Evolutionary conservation across 257 asterid genomes (phyloP).

Genomic region (Galeopsis tetrahit): DNA sequence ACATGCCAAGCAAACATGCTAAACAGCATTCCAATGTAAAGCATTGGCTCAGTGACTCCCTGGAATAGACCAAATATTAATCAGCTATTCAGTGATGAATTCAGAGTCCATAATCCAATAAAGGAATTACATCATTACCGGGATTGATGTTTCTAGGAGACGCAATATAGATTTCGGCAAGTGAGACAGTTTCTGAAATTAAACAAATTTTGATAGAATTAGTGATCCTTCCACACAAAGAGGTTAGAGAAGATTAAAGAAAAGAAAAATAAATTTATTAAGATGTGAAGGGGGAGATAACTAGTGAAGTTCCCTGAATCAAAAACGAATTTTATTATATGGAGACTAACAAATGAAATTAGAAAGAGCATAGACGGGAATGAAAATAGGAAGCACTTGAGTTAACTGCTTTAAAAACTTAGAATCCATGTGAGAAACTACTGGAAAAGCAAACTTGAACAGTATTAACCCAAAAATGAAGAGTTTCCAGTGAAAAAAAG

Average conservation of each 20-base stretch:
- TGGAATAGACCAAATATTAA: slow-evolving; percentile 43
- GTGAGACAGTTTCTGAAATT: slow-evolving; percentile 84
- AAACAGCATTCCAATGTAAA: slow-evolving; percentile 95
- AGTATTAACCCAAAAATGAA: slow-evolving; percentile 6
- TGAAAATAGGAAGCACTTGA: slow-evolving; percentile 10
- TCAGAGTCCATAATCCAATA: background rate
- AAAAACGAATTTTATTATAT: slow-evolving; percentile 5
- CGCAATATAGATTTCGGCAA: slow-evolving; percentile 86
- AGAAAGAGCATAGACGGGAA: slow-evolving; percentile 14
- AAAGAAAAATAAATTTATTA: background rate
- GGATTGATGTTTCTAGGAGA: slow-evolving; percentile 84
- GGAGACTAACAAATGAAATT: background rate
- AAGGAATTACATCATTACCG: slow-evolving; percentile 54
- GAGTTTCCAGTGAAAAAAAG: slow-evolving; percentile 5
- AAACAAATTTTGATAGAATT: slow-evolving; percentile 26
- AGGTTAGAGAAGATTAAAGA: slow-evolving; percentile 2
- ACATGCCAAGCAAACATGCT: slow-evolving; percentile 99
- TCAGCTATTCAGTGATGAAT: slow-evolving; percentile 16
- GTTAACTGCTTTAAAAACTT: background rate
- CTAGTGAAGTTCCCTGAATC: slow-evolving; percentile 29
- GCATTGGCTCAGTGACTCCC: slow-evolving; percentile 99
- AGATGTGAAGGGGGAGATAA: background rate
- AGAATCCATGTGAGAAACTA: background rate
- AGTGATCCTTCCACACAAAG: slow-evolving; percentile 23
- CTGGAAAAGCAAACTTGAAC: background rate